Percentiles rank a stretch among this genome's conserved stretches.
phyloP scores from a whole-genome alignment of 176 grass and related monocot genomes.

The Melocanna baccifera region DNA sequence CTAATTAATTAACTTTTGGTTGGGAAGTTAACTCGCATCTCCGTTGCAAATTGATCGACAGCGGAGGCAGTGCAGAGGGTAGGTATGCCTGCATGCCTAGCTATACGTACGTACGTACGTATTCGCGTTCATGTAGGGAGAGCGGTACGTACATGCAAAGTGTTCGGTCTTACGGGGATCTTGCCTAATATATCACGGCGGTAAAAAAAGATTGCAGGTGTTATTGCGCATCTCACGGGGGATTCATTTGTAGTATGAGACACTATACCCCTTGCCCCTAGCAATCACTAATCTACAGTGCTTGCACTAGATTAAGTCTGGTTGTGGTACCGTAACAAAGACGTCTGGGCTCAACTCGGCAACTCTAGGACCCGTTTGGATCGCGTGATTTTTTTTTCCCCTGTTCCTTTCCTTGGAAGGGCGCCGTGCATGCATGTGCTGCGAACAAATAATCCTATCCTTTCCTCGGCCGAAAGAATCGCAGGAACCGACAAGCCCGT shows the following conservation, averaged over 20 bases:
- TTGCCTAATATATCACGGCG: background rate
- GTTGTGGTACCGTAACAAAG: background rate
- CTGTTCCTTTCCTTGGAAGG: too few relatives aligned
- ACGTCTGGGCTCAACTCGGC: too few relatives aligned
- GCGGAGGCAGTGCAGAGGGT: background rate
- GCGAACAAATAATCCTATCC: background rate
- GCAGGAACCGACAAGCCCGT: background rate
- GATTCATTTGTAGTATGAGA: background rate
- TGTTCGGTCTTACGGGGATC: background rate
- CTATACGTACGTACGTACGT: background rate
- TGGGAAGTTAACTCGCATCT: background rate
- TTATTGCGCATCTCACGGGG: slow-evolving; percentile 4
- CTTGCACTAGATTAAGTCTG: background rate
- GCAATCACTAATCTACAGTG: background rate
- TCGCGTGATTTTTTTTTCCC: too few relatives aligned
- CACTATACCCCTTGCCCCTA: background rate
- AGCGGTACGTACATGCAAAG: background rate
- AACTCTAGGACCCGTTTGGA: too few relatives aligned
- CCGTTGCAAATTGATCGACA: background rate
- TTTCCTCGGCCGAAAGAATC: background rate
- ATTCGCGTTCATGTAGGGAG: background rate
- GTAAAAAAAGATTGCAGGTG: background rate
- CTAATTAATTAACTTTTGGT: too few relatives aligned
- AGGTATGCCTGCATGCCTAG: too few relatives aligned
- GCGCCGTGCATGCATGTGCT: too few relatives aligned